Conservation (phyloP, 2,329 filamentous ascomycete genomes). For the Paraphoma chrysanthemicola region DNA sequence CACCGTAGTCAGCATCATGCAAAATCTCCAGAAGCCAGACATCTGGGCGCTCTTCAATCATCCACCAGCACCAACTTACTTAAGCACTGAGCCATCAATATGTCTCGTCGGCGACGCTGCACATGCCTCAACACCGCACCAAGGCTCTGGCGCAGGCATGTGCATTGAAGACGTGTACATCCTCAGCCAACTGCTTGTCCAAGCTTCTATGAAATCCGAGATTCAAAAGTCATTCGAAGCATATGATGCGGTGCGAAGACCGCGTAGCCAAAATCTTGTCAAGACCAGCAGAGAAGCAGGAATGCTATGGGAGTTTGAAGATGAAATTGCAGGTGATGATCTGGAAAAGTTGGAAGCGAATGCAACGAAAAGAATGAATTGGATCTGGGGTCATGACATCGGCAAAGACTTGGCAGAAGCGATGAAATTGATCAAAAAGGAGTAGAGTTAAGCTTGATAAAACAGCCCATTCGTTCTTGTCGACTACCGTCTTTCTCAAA, state of each 20-base stretch:
- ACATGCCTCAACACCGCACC: constrained; percentile 61
- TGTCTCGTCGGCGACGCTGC: constrained; percentile 62
- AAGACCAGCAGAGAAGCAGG: constrained; percentile 49
- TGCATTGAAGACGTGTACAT: constrained; percentile 62
- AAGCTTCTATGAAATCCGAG: constrained; percentile 11
- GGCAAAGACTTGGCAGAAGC: constrained; percentile 37
- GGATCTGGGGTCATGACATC: constrained; percentile 52
- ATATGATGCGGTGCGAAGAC: constrained; percentile 49
- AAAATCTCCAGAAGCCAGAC: constrained; percentile 54
- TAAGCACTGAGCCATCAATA: constrained; percentile 38
- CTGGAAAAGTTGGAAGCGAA: constrained; percentile 39
- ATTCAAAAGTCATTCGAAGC: constrained; percentile 45
- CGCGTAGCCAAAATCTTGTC: constrained; percentile 50
- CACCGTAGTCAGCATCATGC: constrained; percentile 24
- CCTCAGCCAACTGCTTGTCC: constrained; percentile 49
- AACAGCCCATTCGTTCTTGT: background rate
- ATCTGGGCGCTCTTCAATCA: constrained; percentile 59
- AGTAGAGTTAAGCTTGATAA: background rate
- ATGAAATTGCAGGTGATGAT: constrained; percentile 39
- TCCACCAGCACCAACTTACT: constrained; percentile 51
- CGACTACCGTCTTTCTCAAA: no score
- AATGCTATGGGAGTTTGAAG: constrained; percentile 50
- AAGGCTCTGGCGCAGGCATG: constrained; percentile 62
- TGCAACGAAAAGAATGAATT: constrained; percentile 41
- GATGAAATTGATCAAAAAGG: constrained; percentile 7